These are phyloP conservation scores for Kodamaea kakaduensis DNA, from an alignment of 805 yeast genomes.

Conservation along the genomic window DNA sequence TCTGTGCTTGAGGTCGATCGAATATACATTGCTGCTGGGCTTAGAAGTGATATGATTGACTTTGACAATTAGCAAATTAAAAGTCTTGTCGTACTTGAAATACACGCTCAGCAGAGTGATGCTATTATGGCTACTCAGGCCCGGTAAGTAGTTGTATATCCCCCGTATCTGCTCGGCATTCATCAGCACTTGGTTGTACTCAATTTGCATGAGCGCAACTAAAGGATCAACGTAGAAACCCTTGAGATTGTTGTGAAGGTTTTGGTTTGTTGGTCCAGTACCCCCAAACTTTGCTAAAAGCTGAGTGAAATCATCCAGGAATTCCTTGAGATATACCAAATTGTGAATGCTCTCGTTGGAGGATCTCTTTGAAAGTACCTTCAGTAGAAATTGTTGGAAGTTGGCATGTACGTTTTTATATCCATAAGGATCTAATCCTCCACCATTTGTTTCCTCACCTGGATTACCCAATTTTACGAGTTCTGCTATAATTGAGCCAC, in stretches of 20 bases:
- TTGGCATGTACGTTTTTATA: conserved; percentile 19
- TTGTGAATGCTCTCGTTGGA: conserved; percentile 11
- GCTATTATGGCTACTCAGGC: conserved; percentile 1
- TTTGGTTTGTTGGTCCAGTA: conserved; percentile 6
- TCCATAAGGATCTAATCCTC: conserved; percentile 19
- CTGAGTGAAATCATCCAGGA: conserved; percentile 15
- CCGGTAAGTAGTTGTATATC: conserved; percentile 14
- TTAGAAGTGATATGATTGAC: conserved; percentile 19
- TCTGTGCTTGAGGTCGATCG: conserved; percentile 16
- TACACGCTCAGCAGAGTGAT: conserved; percentile 17
- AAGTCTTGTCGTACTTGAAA: conserved; percentile 18
- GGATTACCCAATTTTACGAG: conserved; percentile 14
- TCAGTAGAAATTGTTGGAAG: conserved; percentile 20
- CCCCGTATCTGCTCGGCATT: conserved; percentile 27
- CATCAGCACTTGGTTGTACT: conserved; percentile 27
- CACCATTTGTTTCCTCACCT: conserved; percentile 7
- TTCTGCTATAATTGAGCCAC: conserved; percentile 5
- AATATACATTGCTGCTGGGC: conserved; percentile 11
- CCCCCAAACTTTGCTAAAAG: conserved; percentile 17
- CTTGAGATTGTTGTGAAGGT: conserved; percentile 30
- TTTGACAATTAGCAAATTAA: conserved; percentile 23
- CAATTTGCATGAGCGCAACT: conserved; percentile 30
- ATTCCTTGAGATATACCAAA: conserved; percentile 16
- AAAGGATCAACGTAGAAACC: conserved; percentile 38
- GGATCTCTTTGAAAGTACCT: conserved; percentile 7